Base-by-base conservation (phyloP, 306 rosid species). In the Cajanus cajan region DNA sequence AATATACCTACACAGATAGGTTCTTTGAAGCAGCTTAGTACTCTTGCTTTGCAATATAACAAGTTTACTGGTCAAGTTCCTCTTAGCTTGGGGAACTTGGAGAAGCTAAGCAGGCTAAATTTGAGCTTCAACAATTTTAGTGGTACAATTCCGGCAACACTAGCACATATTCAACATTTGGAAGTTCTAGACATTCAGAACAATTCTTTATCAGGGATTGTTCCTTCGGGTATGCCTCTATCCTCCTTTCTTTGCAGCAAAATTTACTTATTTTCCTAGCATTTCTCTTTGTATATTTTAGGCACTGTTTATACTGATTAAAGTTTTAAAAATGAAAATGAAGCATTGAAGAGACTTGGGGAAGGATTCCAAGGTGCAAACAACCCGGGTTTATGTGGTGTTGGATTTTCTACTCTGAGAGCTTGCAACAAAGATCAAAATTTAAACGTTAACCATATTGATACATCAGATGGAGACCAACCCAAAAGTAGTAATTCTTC, bases 21-120 rank as follows among this genome's bases (percentile, higher is more conserved):
- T 24, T 87, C 84, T 24, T 85, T 89, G 86, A 89, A 83, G 89
- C 89, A 82, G 79, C 88, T 93, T 24, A 85, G 58, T 40, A 88
- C 88, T 71, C 89, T 95, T 73, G 93, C 92, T 71, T 72, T 93
- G 84, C 98, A 95, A 68, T 37, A 85, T 69, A 95, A 95, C 87
- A 90, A 68, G 78, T 84, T 91, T 62, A 78, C 9, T 12, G 99
- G 94, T 62, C 80, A 61, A 73, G 87, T 95, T 69, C 99, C 99
- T 43, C 68, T 86, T 19, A 86, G 87, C 66, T 73, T 95, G 62
- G 98, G 94, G 67, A 77, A 85, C 76, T 63, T 91, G 80, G 78
- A 47, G 68, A 78, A 65, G 79, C 83, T 95, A 21, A 82, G 55
- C 74, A 85, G 95, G 84, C 83, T 95, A 50, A 90, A 93, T 85